These are phyloP conservation scores for Macrolepiota dolichaula DNA, from an alignment of 768 basidiomycete genomes.

Conservation along the genomic window DNA sequence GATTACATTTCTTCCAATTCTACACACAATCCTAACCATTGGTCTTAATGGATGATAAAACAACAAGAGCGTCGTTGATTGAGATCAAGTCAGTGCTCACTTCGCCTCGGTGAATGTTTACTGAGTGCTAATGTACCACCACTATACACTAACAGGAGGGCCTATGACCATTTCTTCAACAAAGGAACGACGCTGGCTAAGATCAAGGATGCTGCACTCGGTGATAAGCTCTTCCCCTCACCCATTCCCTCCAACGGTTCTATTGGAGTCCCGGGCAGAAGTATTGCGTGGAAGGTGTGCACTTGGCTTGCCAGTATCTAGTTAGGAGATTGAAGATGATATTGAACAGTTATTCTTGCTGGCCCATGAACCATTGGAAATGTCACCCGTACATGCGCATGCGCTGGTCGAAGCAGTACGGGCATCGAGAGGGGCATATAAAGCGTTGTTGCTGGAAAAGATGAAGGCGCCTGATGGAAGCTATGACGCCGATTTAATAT, in stretches of 20 bases:
- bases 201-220: constrained; percentile 62
- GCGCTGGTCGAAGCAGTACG: constrained; percentile 42
- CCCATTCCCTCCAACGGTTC: constrained; percentile 27
- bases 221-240: constrained; percentile 52
- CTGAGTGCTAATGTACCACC: not conserved
- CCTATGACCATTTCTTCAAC: constrained; percentile 45
- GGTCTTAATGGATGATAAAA: not conserved
- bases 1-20: not conserved
- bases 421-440: constrained; percentile 52
- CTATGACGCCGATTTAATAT: constrained; percentile 58
- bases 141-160: constrained; percentile 26
- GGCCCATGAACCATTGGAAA: constrained; percentile 61
- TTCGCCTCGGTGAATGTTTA: constrained; percentile 4
- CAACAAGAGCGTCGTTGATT: not conserved
- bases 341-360: constrained; percentile 56
- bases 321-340: not conserved
- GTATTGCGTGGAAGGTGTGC: constrained; percentile 80
- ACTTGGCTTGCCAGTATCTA: constrained; percentile 8
- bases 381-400: constrained; percentile 33
- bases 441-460: constrained; percentile 56
- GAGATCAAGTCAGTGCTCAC: constrained; percentile 16
- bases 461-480: constrained; percentile 86
- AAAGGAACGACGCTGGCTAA: constrained; percentile 55
- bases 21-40: not conserved
- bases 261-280: constrained; percentile 64